Evolutionary conservation across 192 early-diverging fungal genomes (phyloP).

Genomic region (Backusella circina): DNA sequence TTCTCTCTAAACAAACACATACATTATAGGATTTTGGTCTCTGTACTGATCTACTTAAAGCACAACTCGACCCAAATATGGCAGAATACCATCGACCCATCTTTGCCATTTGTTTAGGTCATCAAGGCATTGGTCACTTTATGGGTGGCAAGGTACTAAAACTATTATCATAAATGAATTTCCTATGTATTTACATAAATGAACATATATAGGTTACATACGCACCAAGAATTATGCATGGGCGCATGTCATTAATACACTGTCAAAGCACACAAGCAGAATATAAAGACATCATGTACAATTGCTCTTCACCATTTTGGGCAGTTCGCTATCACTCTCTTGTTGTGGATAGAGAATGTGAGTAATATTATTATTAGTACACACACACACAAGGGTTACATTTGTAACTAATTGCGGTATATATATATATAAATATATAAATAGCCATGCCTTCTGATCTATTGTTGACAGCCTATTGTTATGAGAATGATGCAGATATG

Average conservation of each 20-base stretch:
- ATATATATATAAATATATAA: too few relatives aligned
- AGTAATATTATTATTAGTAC: conserved; percentile 1
- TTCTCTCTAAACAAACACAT: not conserved
- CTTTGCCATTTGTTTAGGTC: conserved; percentile 92
- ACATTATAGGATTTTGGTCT: conserved; percentile 74
- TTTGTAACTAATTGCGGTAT: not conserved
- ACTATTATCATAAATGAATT: not conserved
- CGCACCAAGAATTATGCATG: conserved; percentile 77
- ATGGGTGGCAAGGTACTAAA: conserved; percentile 59
- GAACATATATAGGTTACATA: conserved; percentile 44
- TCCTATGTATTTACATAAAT: not conserved
- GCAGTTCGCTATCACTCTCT: conserved; percentile 93
- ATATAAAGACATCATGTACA: conserved; percentile 46
- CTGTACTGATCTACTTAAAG: conserved; percentile 55
- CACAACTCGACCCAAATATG: conserved; percentile 19
- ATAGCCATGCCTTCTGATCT: conserved; percentile 60
- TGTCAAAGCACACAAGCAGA: conserved; percentile 14
- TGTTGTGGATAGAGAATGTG: conserved; percentile 59
- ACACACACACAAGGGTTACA: not conserved
- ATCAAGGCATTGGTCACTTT: conserved; percentile 78
- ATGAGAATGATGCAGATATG: conserved; percentile 38
- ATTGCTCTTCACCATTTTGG: conserved; percentile 60
- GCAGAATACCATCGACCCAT: conserved; percentile 58
- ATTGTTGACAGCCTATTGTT: conserved; percentile 61
- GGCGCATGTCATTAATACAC: conserved; percentile 64